Conservation (phyloP, 2,329 filamentous ascomycete genomes). For the Fusarium sp. region DNA sequence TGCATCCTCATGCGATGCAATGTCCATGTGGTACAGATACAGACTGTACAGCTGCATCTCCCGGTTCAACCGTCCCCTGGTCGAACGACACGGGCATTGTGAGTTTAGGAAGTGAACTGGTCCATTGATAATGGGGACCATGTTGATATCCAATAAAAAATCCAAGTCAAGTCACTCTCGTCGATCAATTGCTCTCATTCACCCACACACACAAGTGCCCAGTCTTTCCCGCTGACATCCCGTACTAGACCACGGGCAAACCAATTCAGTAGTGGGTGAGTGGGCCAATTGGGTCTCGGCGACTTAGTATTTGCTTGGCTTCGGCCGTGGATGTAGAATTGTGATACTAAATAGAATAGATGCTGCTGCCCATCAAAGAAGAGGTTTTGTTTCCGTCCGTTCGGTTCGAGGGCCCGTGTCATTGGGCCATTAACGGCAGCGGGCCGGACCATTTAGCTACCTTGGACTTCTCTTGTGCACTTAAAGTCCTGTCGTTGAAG, state of each 20-base stretch:
- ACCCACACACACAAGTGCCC: background rate
- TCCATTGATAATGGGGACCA: background rate
- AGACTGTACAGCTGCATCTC: conserved; percentile 5
- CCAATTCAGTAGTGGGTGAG: conserved; percentile 32
- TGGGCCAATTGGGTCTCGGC: conserved; percentile 27
- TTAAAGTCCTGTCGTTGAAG: background rate
- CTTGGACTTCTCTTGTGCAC: background rate
- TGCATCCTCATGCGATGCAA: conserved; percentile 32
- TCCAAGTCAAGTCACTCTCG: background rate
- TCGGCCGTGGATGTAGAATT: background rate
- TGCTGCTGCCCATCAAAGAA: conserved; percentile 9
- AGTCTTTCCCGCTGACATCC: background rate
- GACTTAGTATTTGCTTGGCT: conserved; percentile 15
- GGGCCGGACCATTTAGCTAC: conserved; percentile 23
- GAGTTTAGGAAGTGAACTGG: background rate
- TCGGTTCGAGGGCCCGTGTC: conserved; percentile 3
- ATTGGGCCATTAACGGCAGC: conserved; percentile 34
- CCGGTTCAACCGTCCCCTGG: conserved; percentile 3
- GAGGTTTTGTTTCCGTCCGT: conserved; percentile 8
- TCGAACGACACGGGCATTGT: background rate
- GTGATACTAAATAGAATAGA: too few relatives aligned
- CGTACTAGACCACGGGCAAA: conserved; percentile 16
- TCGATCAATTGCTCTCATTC: conserved; percentile 1
- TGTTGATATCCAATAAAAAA: background rate
- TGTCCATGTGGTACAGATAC: conserved; percentile 16